Conservation (phyloP, 768 basidiomycete genomes). For the Xerocomellus intermedius region DNA sequence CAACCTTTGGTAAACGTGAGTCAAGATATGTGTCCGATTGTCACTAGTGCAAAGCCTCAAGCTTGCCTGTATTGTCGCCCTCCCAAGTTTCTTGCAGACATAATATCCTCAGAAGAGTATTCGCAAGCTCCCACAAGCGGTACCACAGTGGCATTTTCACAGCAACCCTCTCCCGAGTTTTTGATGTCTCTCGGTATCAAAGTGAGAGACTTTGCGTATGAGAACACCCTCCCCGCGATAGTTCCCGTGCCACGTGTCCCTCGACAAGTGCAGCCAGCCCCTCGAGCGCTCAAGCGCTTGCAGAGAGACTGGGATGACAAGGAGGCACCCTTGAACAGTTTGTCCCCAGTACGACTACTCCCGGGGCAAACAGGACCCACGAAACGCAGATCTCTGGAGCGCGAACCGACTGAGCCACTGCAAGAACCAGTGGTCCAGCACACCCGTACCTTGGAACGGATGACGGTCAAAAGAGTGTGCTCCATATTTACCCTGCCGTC, state of each 20-base stretch:
- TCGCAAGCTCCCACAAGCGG: slow-evolving; percentile 18
- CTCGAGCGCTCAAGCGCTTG: slow-evolving; percentile 38
- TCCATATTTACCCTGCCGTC: slow-evolving; percentile 11
- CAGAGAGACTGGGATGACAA: slow-evolving; percentile 35
- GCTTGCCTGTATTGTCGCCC: slow-evolving; percentile 25
- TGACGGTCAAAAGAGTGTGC: slow-evolving; percentile 12
- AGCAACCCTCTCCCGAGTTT: slow-evolving; percentile 37
- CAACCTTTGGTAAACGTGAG: slow-evolving; percentile 35
- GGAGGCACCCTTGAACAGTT: slow-evolving; percentile 13
- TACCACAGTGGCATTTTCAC: slow-evolving; percentile 9
- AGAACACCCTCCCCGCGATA: slow-evolving; percentile 63
- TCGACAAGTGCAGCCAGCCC: slow-evolving; percentile 48
- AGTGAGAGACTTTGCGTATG: slow-evolving; percentile 66
- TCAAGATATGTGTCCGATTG: slow-evolving; percentile 33
- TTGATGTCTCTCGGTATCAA: slow-evolving; percentile 38
- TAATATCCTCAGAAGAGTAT: slow-evolving; percentile 6
- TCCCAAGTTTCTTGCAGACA: slow-evolving; percentile 19
- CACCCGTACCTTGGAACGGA: slow-evolving; percentile 21
- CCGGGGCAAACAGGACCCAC: slow-evolving; percentile 9
- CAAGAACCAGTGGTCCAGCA: slow-evolving; percentile 20
- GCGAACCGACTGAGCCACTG: slow-evolving; percentile 36
- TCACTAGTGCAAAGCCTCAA: slow-evolving; percentile 32
- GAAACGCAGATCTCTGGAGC: slow-evolving; percentile 29
- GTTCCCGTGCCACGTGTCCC: slow-evolving; percentile 46
- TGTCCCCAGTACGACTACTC: slow-evolving; percentile 7